Percentiles rank a stretch among this genome's conserved stretches.
Conservation (phyloP, 2,329 filamentous ascomycete species). For the Aquanectria penicillioides region DNA sequence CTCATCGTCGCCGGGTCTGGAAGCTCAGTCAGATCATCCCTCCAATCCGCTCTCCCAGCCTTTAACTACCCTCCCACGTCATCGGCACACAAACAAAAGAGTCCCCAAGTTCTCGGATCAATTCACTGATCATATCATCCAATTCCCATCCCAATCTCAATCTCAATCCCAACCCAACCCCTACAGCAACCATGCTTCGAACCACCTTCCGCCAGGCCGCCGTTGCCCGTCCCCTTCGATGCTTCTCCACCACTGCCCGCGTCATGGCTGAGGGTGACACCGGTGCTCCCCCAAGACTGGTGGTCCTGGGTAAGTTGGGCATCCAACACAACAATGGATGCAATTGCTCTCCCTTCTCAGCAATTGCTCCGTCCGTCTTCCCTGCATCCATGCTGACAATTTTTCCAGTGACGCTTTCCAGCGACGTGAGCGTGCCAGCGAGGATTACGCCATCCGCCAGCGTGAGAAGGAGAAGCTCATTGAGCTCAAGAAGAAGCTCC, state of each 20-base stretch:
- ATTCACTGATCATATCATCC: slow-evolving; percentile 25
- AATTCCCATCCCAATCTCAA: slow-evolving; percentile 11
- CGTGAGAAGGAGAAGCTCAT: slow-evolving; percentile 92
- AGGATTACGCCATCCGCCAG: slow-evolving; percentile 85
- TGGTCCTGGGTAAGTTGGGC: slow-evolving; percentile 60
- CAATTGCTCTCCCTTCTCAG: slow-evolving; percentile 12
- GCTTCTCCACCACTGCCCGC: slow-evolving; percentile 71
- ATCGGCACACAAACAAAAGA: slow-evolving; percentile 33
- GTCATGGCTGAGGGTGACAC: slow-evolving; percentile 77
- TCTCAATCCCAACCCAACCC: slow-evolving; percentile 20
- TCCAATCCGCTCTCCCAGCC: slow-evolving; percentile 28
- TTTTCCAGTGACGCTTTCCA: slow-evolving; percentile 84
- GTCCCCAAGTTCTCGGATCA: slow-evolving; percentile 21
- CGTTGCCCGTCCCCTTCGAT: slow-evolving; percentile 63
- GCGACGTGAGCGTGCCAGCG: slow-evolving; percentile 87
- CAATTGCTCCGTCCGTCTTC: background rate
- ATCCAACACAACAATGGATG: background rate
- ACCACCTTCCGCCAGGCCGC: slow-evolving; percentile 67
- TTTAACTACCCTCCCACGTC: slow-evolving; percentile 37
- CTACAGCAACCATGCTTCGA: slow-evolving; percentile 69
- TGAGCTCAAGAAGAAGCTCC: slow-evolving; percentile 77
- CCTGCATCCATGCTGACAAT: background rate
- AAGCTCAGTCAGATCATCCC: slow-evolving; percentile 41
- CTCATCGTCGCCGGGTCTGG: slow-evolving; percentile 20
- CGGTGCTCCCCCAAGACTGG: slow-evolving; percentile 67